Evolutionary conservation across 2,329 filamentous ascomycete genomes (phyloP).

Genomic region (Trichoderma brevicompactum): DNA sequence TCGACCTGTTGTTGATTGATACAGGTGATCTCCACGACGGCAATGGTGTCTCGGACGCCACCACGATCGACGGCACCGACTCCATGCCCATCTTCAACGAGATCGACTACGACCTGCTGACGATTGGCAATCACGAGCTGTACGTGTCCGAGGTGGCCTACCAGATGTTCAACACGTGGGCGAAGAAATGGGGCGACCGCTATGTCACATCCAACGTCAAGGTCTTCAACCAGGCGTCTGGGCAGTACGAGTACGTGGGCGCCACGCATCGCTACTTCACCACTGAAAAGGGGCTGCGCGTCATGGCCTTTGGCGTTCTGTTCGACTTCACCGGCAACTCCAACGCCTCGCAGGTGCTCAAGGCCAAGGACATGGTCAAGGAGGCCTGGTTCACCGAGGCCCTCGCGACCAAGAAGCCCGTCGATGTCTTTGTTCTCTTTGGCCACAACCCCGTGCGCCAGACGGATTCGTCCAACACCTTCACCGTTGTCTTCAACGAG

Average conservation of each 20-base stretch:
- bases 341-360: slow-evolving; percentile 64
- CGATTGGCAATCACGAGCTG: slow-evolving; percentile 65
- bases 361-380: slow-evolving; percentile 54
- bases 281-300: slow-evolving; percentile 47
- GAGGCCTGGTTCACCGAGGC: slow-evolving; percentile 65
- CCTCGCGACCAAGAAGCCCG: slow-evolving; percentile 55
- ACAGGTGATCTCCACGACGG: slow-evolving; percentile 71
- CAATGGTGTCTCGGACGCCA: slow-evolving; percentile 65
- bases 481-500: slow-evolving; percentile 55
- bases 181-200: slow-evolving; percentile 56
- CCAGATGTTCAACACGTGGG: slow-evolving; percentile 63
- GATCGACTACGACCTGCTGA: slow-evolving; percentile 49
- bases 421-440: slow-evolving; percentile 67
- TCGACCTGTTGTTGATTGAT: slow-evolving; percentile 64
- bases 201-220: slow-evolving; percentile 54
- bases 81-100: slow-evolving; percentile 54
- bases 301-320: slow-evolving; percentile 52
- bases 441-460: slow-evolving; percentile 65
- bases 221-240: slow-evolving; percentile 46
- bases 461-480: slow-evolving; percentile 49
- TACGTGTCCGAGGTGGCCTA: slow-evolving; percentile 66
- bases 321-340: slow-evolving; percentile 61
- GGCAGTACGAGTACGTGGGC: slow-evolving; percentile 48
- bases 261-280: slow-evolving; percentile 51
- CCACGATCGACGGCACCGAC: slow-evolving; percentile 58